Conservation (phyloP, 768 basidiomycete genomes). For the Suillus subluteus region DNA sequence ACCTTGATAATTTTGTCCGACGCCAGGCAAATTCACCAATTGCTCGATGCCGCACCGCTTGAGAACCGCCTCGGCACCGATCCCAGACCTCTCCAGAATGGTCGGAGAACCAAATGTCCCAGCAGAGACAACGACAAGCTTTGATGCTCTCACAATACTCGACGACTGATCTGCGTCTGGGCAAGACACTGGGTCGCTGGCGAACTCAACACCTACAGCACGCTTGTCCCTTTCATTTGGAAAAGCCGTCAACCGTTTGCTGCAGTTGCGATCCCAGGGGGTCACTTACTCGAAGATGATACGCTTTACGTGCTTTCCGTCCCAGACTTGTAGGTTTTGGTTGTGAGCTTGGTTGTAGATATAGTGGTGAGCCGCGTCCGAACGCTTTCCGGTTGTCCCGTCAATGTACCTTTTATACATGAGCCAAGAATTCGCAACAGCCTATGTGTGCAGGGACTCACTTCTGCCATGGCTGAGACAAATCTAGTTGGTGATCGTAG, state of each 20-base stretch:
- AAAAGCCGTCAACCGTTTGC: background rate
- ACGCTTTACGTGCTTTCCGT: background rate
- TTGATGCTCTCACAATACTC: slow-evolving; percentile 39
- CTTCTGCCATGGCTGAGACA: slow-evolving; percentile 46
- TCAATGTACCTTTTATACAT: slow-evolving; percentile 53
- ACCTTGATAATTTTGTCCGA: slow-evolving; percentile 74
- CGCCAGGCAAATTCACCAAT: slow-evolving; percentile 61
- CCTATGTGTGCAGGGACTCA: slow-evolving; percentile 25
- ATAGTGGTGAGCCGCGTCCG: slow-evolving; percentile 45
- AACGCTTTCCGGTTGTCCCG: slow-evolving; percentile 52
- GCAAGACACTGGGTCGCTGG: slow-evolving; percentile 32
- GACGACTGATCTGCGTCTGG: slow-evolving; percentile 27
- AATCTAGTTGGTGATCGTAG: background rate
- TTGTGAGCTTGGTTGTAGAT: background rate
- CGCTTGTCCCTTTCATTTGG: background rate
- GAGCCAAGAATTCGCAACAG: background rate
- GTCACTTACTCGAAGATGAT: background rate
- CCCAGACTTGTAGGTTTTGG: background rate
- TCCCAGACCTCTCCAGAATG: slow-evolving; percentile 63
- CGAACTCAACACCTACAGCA: slow-evolving; percentile 47
- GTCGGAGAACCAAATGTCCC: slow-evolving; percentile 61
- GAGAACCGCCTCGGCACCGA: background rate
- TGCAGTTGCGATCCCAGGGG: background rate
- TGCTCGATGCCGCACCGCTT: background rate
- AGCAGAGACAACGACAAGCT: slow-evolving; percentile 51